Evolutionary conservation across 2,329 filamentous ascomycete genomes (phyloP).

Genomic region (Colletotrichum lini): DNA sequence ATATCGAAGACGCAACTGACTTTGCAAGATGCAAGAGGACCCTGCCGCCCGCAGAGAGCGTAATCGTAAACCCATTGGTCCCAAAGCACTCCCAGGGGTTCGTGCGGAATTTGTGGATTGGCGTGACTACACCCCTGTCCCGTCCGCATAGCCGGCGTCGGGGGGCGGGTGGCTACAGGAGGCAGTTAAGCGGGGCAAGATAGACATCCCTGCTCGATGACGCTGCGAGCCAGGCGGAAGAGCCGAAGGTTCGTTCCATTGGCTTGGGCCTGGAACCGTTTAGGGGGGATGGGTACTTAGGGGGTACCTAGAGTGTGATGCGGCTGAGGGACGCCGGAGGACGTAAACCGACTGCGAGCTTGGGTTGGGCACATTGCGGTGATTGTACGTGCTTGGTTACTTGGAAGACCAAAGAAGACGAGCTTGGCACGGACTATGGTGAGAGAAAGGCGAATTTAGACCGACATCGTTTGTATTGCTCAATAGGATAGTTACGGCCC

Average conservation of each 20-base stretch:
- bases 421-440: too few species aligned
- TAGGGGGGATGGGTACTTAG: background rate
- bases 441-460: too few species aligned
- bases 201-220: slow-evolving; percentile 11
- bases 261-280: background rate
- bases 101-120: background rate
- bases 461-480: too few species aligned
- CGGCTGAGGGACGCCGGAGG: background rate
- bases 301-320: background rate
- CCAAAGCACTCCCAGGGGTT: background rate
- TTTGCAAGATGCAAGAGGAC: background rate
- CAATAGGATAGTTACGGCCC: too few species aligned
- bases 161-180: background rate
- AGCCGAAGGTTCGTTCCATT: background rate
- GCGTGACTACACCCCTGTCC: background rate
- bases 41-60: background rate
- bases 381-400: background rate
- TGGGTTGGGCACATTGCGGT: background rate
- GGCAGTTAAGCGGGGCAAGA: background rate
- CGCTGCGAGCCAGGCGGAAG: background rate
- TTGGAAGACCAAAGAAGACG: too few species aligned
- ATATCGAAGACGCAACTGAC: slow-evolving; percentile 15
- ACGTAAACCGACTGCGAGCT: background rate
- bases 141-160: slow-evolving; percentile 4
- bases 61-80: slow-evolving; percentile 23